phyloP scores from a whole-genome alignment of 75 land plant species.

The Chamaecyparis obtusa region DNA sequence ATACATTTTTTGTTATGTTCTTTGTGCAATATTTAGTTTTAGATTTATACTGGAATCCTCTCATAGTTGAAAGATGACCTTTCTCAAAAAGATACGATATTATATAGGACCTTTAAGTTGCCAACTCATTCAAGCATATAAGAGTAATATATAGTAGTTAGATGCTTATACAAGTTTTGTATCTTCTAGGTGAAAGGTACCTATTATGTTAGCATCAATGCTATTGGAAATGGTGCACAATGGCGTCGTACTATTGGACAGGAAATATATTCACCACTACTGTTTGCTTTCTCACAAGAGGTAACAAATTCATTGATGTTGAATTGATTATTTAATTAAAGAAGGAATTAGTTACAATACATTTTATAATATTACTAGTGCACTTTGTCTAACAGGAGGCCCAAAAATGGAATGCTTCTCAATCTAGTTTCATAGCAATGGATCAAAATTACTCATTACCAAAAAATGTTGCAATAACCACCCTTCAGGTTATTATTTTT shows the following conservation, averaged over 20 bases:
- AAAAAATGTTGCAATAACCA: conserved; percentile 71
- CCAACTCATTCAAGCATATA: background rate
- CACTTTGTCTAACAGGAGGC: conserved; percentile 24
- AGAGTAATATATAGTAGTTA: background rate
- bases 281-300: conserved; percentile 60
- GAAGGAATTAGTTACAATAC: background rate
- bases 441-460: conserved; percentile 59
- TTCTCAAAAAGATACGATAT: background rate
- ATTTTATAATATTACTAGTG: background rate
- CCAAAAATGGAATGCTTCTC: conserved; percentile 40
- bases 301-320: conserved; percentile 21
- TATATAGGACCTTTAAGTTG: background rate
- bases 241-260: conserved; percentile 82
- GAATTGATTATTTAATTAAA: conserved; percentile 6
- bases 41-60: background rate
- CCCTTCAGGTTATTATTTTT: conserved; percentile 51
- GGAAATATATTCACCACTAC: conserved; percentile 65
- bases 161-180: background rate
- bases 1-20: background rate
- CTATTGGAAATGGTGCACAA: conserved; percentile 35
- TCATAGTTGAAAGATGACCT: background rate
- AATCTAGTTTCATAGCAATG: conserved; percentile 28
- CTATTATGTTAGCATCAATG: conserved; percentile 52
- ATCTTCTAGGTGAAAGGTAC: conserved; percentile 54
- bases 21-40: background rate